phyloP scores from a whole-genome alignment of 2,329 filamentous ascomycete genomes.

The Ascochyta viciae-villosae region DNA sequence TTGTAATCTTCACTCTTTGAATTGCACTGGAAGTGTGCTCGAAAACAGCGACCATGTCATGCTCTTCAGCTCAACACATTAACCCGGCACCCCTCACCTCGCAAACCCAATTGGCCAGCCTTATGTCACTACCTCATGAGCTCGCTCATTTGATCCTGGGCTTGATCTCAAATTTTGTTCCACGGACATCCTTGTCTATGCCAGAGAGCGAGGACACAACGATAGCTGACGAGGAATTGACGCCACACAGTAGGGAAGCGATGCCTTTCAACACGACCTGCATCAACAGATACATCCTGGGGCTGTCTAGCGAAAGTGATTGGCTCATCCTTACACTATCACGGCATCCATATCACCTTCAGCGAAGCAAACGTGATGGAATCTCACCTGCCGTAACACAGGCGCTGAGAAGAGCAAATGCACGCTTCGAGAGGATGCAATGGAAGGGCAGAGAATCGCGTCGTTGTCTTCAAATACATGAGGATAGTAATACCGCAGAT shows the following conservation, averaged over 20 bases:
- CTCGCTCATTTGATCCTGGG: not conserved
- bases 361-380: not conserved
- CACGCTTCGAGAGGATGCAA: not conserved
- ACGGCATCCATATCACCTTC: constrained; percentile 2
- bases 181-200: not conserved
- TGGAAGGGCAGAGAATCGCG: not conserved
- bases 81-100: not conserved
- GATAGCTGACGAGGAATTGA: not conserved
- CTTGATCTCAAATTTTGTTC: not conserved
- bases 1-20: too few relatives aligned
- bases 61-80: not conserved
- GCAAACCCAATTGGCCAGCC: not conserved
- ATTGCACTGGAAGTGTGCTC: too few relatives aligned
- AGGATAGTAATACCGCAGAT: too few relatives aligned
- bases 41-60: too few relatives aligned
- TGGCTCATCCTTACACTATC: not conserved
- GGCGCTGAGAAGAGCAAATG: constrained; percentile 3
- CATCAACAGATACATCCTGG: not conserved
- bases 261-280: not conserved
- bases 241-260: not conserved
- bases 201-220: not conserved
- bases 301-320: not conserved
- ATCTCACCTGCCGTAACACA: not conserved
- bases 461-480: too few relatives aligned
- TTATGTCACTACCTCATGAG: constrained; percentile 1